A percentile compares a stretch with the other conserved stretches of the same genome.
Conservation (phyloP, 1,284 basidiomycete species). For the Sphagnurus paluster region DNA sequence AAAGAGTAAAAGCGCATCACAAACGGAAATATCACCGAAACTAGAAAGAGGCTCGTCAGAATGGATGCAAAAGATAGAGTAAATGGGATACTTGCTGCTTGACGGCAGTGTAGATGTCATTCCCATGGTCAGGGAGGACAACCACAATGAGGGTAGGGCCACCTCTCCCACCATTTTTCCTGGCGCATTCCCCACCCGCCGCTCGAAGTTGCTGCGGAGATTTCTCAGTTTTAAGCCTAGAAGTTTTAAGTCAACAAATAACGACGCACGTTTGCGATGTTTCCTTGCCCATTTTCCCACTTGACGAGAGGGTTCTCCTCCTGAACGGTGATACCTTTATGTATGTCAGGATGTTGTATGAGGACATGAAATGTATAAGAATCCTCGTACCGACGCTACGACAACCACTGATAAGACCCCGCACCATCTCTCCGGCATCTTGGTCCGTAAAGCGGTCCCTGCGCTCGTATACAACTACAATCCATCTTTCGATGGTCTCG, state of each 20-base stretch:
- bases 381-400: conserved; percentile 48
- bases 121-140: conserved; percentile 64
- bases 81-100: conserved; percentile 56
- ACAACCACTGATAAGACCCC: conserved; percentile 44
- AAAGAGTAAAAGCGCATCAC: conserved; percentile 14
- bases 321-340: conserved; percentile 29
- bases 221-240: not conserved
- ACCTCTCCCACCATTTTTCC: conserved; percentile 29
- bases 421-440: conserved; percentile 45
- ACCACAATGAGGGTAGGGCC: conserved; percentile 60
- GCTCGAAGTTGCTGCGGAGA: conserved; percentile 43
- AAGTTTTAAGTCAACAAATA: not conserved
- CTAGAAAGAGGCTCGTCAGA: conserved; percentile 32
- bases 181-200: conserved; percentile 44
- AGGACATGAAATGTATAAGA: not conserved
- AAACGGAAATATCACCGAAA: conserved; percentile 64
- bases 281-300: conserved; percentile 30
- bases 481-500: conserved; percentile 52
- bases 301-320: conserved; percentile 28
- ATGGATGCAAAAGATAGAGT: conserved; percentile 21
- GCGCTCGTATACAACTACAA: conserved; percentile 58
- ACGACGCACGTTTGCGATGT: conserved; percentile 35
- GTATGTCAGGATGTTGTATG: no score
- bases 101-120: conserved; percentile 65
- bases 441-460: conserved; percentile 45